Conservation (phyloP, 2,329 filamentous ascomycete species). For the Epichloe sp. region DNA sequence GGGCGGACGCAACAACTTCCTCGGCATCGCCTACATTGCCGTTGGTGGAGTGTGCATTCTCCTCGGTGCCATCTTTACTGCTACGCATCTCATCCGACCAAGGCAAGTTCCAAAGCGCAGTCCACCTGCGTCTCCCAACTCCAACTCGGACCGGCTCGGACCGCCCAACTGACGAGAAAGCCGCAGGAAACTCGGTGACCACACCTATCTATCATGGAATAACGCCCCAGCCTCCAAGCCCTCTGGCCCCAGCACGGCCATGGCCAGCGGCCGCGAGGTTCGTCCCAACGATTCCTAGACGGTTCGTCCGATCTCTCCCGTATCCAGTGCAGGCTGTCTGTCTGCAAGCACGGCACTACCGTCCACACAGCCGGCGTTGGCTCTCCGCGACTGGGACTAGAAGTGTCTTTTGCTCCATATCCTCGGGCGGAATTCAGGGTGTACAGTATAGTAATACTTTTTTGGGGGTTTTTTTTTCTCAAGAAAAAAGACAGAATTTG, state of each 20-base stretch:
- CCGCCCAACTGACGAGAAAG: neutral
- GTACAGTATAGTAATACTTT: neutral
- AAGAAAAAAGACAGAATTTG: too few relatives aligned
- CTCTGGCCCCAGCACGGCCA: conserved; percentile 27
- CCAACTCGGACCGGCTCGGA: conserved; percentile 1
- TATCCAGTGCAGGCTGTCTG: neutral
- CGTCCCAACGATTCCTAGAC: conserved; percentile 30
- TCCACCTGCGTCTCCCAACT: conserved; percentile 2
- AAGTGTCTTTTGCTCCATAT: neutral
- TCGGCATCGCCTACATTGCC: conserved; percentile 91
- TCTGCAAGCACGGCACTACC: neutral
- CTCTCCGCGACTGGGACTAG: conserved; percentile 1
- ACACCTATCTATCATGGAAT: conserved; percentile 97
- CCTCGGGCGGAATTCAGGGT: neutral
- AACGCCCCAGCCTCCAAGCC: conserved; percentile 36
- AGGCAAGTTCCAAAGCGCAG: conserved; percentile 41
- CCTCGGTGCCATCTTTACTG: conserved; percentile 75
- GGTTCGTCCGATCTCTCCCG: conserved; percentile 11
- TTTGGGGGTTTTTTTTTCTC: too few relatives aligned
- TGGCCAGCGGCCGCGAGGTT: conserved; percentile 44
- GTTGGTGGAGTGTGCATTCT: conserved; percentile 88
- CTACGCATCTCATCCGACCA: conserved; percentile 82
- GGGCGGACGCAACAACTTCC: conserved; percentile 88
- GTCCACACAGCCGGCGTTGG: neutral
- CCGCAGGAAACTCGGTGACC: conserved; percentile 87